These are phyloP conservation scores for Fusarium protoensiforme DNA, from an alignment of 2,329 filamentous ascomycete genomes.

Conservation along the genomic window DNA sequence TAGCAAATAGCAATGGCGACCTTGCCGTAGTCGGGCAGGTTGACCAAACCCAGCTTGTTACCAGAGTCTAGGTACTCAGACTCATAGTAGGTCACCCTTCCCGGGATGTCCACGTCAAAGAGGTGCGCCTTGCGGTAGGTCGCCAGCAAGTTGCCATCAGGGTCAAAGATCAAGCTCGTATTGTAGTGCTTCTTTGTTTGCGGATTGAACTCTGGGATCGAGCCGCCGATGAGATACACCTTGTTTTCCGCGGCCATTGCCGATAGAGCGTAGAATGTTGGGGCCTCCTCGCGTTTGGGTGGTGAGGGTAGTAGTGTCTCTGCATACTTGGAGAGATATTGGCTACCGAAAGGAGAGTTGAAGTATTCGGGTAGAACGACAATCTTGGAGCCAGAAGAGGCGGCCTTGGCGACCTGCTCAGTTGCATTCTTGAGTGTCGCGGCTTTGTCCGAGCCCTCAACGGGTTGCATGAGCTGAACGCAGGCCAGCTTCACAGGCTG, in stretches of 20 bases:
- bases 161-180: constrained; percentile 84
- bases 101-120: constrained; percentile 96
- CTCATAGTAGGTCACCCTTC: constrained; percentile 89
- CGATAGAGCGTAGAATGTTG: constrained; percentile 85
- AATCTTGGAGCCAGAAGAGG: constrained; percentile 78
- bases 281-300: constrained; percentile 74
- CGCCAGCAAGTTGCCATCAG: constrained; percentile 80
- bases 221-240: constrained; percentile 86
- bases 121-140: constrained; percentile 93
- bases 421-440: constrained; percentile 84
- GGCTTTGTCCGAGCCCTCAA: constrained; percentile 82
- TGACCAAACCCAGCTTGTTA: constrained; percentile 83
- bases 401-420: constrained; percentile 83
- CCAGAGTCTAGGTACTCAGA: constrained; percentile 89
- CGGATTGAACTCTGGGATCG: constrained; percentile 81
- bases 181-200: constrained; percentile 79
- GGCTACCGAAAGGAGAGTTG: constrained; percentile 92
- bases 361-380: constrained; percentile 97
- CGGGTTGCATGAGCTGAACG: constrained; percentile 84
- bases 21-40: constrained; percentile 88
- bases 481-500: constrained; percentile 81
- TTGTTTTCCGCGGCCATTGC: constrained; percentile 80
- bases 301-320: constrained; percentile 82
- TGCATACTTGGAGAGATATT: constrained; percentile 90
- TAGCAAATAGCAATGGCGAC: constrained; percentile 96